phyloP scores from a whole-genome alignment of 768 basidiomycete genomes.

The Suillus americanus region DNA sequence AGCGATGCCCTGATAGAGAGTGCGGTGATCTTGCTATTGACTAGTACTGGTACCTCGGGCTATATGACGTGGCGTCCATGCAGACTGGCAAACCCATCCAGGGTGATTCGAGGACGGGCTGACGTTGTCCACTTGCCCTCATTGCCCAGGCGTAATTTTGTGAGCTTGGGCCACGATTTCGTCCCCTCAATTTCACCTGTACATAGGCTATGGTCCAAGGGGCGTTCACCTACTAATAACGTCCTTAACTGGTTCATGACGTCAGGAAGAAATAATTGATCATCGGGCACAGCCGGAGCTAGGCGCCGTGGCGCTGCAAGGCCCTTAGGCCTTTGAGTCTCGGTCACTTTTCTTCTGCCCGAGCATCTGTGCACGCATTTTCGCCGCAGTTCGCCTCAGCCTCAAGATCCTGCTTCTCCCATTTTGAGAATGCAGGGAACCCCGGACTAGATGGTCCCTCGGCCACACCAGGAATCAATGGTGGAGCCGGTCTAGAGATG shows the following conservation, averaged over 20 bases:
- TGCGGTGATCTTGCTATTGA: neutral
- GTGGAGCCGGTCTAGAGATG: slow-evolving; percentile 14
- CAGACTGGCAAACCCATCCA: neutral
- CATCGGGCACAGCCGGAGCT: slow-evolving; percentile 20
- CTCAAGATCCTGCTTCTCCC: slow-evolving; percentile 86
- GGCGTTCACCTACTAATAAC: too few species aligned
- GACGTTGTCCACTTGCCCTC: neutral
- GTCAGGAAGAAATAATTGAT: too few species aligned
- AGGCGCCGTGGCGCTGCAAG: slow-evolving; percentile 23
- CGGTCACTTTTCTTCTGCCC: slow-evolving; percentile 40
- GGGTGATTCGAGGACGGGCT: neutral
- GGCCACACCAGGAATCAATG: slow-evolving; percentile 31
- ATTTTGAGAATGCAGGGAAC: slow-evolving; percentile 63
- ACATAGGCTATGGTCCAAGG: too few species aligned
- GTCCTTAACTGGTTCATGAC: too few species aligned
- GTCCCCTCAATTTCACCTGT: too few species aligned
- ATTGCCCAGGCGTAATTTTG: neutral
- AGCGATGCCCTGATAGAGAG: neutral
- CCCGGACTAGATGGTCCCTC: slow-evolving; percentile 55
- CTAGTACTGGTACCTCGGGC: neutral
- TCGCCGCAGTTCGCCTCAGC: slow-evolving; percentile 67
- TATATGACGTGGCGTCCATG: neutral
- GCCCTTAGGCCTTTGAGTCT: slow-evolving; percentile 34
- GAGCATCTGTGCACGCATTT: slow-evolving; percentile 56
- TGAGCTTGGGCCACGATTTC: slow-evolving; percentile 4